Base-by-base conservation (phyloP, 768 basidiomycete species). In the Lentinus tigrinus region DNA sequence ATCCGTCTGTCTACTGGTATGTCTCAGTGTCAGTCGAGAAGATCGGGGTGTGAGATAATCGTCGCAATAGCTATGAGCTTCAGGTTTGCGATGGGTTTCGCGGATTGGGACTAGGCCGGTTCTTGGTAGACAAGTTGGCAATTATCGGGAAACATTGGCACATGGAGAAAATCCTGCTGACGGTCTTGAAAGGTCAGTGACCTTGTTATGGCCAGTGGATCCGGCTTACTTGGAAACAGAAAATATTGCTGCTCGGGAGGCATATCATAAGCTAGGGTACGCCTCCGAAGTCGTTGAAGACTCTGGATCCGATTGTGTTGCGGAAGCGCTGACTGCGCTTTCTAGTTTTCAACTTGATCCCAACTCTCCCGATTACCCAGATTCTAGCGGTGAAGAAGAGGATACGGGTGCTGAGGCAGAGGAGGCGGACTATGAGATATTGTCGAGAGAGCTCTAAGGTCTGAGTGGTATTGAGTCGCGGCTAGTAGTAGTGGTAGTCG, bases 81-180 rank as follows among this genome's bases (percentile, higher is more conserved):
- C 91, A 94, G 65, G 80, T 93, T 2, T 70, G 75, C 0, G 48
- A 70, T 37, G 44, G 63, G 1, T 70, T 65, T 14, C 80, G 78
- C 58, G 75, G 86, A 4, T 69, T 68, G 26, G 89, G 91, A 2
- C 69, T 90, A 0, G 92, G 91, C 0, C 81, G 71, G 57, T 64
- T 69, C 21, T 68, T 93, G 48, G 75, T 86, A 68, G 70, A 75
- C 3, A 70, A 72, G 21, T 70, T 93, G 19, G 71, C 72, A 21
- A 71, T 71, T 8, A 79, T 93, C 16, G 85, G 81, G 6, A 65
- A 64, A 14, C 68, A 64, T 39, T 88, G 78, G 74, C 58, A 67
- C 2, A 88, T 93, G 86, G 72, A 82, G 38, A 91, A 87, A 67
- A 70, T 89, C 26, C 81, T 87, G 77, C 78, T 94, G 16, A 94